Evolutionary conservation across 257 asterid species (phyloP).

Genomic region (Ilex asprella): DNA sequence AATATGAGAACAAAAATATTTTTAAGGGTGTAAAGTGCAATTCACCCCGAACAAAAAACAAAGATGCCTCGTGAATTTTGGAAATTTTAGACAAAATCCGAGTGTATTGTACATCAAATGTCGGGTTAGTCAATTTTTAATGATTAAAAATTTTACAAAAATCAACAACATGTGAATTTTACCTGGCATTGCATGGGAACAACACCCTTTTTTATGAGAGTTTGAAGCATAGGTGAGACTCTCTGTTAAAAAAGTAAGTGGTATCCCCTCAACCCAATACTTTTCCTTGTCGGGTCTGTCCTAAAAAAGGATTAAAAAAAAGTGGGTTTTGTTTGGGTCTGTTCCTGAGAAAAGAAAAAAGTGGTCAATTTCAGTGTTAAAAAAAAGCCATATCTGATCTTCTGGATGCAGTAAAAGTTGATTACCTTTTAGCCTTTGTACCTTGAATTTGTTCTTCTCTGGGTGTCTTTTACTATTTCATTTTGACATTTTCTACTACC

Average conservation of each 20-base stretch:
- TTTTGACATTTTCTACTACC: too few relatives aligned
- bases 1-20: too few relatives aligned
- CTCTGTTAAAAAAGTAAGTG: neutral
- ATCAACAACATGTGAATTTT: conserved; percentile 16
- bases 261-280: conserved; percentile 16
- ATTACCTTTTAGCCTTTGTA: conserved; percentile 33
- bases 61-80: too few relatives aligned
- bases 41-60: too few relatives aligned
- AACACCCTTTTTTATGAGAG: conserved; percentile 30
- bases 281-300: conserved; percentile 28
- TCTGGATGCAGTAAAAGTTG: conserved; percentile 36
- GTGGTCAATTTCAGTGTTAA: neutral
- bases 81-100: conserved; percentile 4
- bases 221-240: conserved; percentile 22
- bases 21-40: too few relatives aligned
- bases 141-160: too few relatives aligned
- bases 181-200: conserved; percentile 36
- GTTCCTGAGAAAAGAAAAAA: neutral
- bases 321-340: conserved; percentile 15
- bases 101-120: neutral
- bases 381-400: conserved; percentile 11
- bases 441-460: conserved; percentile 48
- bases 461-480: too few relatives aligned
- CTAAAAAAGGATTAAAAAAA: conserved; percentile 6
- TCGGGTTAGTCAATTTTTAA: too few relatives aligned